A percentile compares a stretch with the other conserved stretches of the same genome.
Conservation (phyloP, 768 basidiomycete species). For the Thelephora aurantiotincta region DNA sequence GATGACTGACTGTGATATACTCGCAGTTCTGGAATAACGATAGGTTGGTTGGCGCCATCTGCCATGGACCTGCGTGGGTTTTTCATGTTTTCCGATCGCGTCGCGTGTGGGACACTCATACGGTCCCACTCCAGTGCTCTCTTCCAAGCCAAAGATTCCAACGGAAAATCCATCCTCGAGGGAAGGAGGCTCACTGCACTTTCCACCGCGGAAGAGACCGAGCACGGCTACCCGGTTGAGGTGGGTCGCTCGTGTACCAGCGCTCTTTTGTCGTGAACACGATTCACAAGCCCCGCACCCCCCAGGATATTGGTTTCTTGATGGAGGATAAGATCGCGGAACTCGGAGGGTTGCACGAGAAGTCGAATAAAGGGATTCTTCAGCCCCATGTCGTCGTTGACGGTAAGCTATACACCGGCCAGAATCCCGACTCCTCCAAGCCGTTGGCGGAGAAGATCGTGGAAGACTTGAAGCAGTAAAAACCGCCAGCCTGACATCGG, state of each 20-base stretch:
- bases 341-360: constrained; percentile 53
- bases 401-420: constrained; percentile 52
- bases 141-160: constrained; percentile 34
- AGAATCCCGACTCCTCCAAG: constrained; percentile 57
- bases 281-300: neutral
- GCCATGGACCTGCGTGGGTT: constrained; percentile 63
- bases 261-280: neutral
- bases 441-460: constrained; percentile 42
- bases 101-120: neutral
- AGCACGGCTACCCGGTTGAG: constrained; percentile 29
- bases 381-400: constrained; percentile 37
- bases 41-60: constrained; percentile 60
- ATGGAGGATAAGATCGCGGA: constrained; percentile 49
- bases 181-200: constrained; percentile 51
- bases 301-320: constrained; percentile 51
- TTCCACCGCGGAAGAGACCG: constrained; percentile 55
- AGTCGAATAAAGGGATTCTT: constrained; percentile 25
- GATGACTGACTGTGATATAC: neutral
- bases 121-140: constrained; percentile 28
- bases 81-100: neutral
- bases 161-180: constrained; percentile 51
- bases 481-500: too few relatives aligned
- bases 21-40: constrained; percentile 52
- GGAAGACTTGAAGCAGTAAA: constrained; percentile 25
- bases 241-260: neutral